Evolutionary conservation across 371 early-diverging fungal genomes (phyloP).

Genomic region (Rhizomucor pusillus): DNA sequence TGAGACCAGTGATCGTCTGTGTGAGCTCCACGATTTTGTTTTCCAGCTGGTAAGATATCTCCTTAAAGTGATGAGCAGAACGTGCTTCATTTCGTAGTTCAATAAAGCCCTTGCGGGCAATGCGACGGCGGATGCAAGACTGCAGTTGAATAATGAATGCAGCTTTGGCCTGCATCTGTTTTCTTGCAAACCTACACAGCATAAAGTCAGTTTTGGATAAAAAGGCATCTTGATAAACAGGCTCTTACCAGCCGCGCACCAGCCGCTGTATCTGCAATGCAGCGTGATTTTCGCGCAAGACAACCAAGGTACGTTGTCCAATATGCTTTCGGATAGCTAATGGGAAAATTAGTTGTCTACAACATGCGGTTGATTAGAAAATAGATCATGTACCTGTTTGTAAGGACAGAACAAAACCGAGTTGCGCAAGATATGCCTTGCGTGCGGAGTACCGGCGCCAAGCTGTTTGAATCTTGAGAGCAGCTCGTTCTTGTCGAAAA

Average conservation of each 20-base stretch:
- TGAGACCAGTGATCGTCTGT: slow-evolving; percentile 69
- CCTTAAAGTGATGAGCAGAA: slow-evolving; percentile 89
- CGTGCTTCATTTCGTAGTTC: slow-evolving; percentile 82
- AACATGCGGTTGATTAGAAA: not conserved
- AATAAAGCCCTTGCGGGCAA: slow-evolving; percentile 65
- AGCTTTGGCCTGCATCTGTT: slow-evolving; percentile 47
- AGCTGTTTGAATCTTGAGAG: slow-evolving; percentile 69
- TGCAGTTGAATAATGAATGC: slow-evolving; percentile 76
- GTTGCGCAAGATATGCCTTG: slow-evolving; percentile 47
- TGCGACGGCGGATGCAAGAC: slow-evolving; percentile 76
- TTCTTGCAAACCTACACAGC: slow-evolving; percentile 54
- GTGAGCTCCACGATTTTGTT: slow-evolving; percentile 95
- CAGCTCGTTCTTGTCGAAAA: slow-evolving; percentile 70
- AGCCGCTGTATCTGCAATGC: slow-evolving; percentile 76
- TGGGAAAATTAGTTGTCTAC: not conserved
- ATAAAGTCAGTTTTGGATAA: not conserved
- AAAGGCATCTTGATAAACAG: no score
- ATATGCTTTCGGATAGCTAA: slow-evolving; percentile 53
- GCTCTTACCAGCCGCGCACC: slow-evolving; percentile 54
- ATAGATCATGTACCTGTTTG: slow-evolving; percentile 48
- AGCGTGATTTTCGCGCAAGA: slow-evolving; percentile 56
- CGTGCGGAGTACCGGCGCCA: slow-evolving; percentile 71
- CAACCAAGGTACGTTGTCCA: slow-evolving; percentile 49
- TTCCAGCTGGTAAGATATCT: slow-evolving; percentile 93
- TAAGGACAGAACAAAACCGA: slow-evolving; percentile 31